Evolutionary conservation across 164 flowering plant genomes (phyloP).

Genomic region (Umbellularia californica): DNA sequence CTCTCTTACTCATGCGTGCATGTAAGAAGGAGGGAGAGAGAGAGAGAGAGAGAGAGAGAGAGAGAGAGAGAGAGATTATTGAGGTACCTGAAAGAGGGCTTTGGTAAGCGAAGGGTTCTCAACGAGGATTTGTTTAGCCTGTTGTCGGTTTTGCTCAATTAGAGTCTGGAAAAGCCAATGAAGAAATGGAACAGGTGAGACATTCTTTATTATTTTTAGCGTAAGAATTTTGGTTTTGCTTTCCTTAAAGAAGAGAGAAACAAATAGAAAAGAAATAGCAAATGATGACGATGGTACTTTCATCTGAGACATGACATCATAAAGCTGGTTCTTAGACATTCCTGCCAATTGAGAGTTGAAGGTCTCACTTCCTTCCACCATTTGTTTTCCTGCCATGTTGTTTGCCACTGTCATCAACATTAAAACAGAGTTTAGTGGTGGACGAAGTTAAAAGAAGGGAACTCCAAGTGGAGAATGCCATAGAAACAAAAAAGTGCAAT

Average conservation of each 20-base stretch:
- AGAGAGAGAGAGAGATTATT: too few species aligned
- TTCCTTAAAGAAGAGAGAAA: not conserved
- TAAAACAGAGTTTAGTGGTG: too few species aligned
- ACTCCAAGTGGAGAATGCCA: too few species aligned
- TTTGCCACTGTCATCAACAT: too few species aligned
- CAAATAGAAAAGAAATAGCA: not conserved
- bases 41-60: constrained; percentile 13
- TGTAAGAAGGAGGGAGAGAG: constrained; percentile 1
- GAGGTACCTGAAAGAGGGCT: constrained; percentile 76
- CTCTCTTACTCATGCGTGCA: too few species aligned
- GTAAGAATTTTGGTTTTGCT: not conserved
- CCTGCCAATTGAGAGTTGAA: constrained; percentile 61
- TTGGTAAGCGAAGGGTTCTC: constrained; percentile 79
- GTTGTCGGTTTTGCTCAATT: constrained; percentile 89
- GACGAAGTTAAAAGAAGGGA: too few species aligned
- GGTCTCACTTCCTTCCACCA: constrained; percentile 41
- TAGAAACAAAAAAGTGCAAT: too few species aligned
- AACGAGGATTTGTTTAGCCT: constrained; percentile 79
- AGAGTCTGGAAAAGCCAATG: constrained; percentile 31
- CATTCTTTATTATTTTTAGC: not conserved
- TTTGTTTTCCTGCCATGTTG: constrained; percentile 62
- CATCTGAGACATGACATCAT: constrained; percentile 89
- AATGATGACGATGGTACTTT: constrained; percentile 29
- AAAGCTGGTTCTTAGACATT: constrained; percentile 82
- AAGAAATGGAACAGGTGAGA: not conserved